Evolutionary conservation across 2,329 filamentous ascomycete species (phyloP), one percentile per base, ranked within the genome.

Genomic region (Talaromyces sp.): DNA sequence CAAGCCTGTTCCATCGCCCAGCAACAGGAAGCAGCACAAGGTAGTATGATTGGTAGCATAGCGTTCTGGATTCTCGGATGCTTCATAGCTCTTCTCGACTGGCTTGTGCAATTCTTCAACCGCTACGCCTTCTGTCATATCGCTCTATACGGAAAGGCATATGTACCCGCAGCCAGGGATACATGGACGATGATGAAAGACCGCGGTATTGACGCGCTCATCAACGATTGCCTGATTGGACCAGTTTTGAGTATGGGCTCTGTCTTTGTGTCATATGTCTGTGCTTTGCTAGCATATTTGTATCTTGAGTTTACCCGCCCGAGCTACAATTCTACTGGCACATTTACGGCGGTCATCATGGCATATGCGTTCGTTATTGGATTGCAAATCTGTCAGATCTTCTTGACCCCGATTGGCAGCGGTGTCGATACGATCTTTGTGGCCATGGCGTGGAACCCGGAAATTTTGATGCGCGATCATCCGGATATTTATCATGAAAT

Each of bases 371-470:
- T 97, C 80, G 80, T 97, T 61, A 93, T 97, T 68, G 94, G 94
- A 7, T 80, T 97, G 69, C 94, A 97, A 76, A 90, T 97, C 66
- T 90, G 89, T 75, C 90, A 96, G 76, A 87, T 96, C 68, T 96
- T 97, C 79, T 91, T 94, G 39, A 94, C 91, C 0, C 94, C 94
- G 0, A 83, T 98, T 64, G 89, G 89, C 68, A 93, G 89, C 71
- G 94, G 94, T n/a, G 87, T 96, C 68, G 91, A 96, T 70, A 96
- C 93, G 0, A 91, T 97, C 67, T 97, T 97, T 71, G 92, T 97
- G 0, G 93, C 92, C 2, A 84, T 84, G 76, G 86, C 85, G 1
- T 88, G 86, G 85, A 85, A 87, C 74, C 85, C 85, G 9, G 76
- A 81, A 63, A 90, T 94, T 9, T 81, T 97, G 81, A 89, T 92